phyloP scores from a whole-genome alignment of 306 rosid genomes.

The Cicer cuneatum region DNA sequence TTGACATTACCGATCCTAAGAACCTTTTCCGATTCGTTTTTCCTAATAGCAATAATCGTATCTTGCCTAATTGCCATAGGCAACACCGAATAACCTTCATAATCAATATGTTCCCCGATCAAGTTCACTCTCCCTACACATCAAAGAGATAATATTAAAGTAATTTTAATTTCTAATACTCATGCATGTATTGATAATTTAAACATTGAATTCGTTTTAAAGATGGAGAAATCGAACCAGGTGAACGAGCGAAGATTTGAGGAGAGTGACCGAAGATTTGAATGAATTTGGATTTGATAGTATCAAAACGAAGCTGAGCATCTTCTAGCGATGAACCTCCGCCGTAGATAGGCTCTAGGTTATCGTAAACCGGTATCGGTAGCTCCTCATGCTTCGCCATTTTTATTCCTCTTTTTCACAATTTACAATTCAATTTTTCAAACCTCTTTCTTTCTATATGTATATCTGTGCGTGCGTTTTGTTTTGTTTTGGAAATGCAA shows the following conservation, averaged over 20 bases:
- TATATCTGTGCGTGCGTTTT: no score
- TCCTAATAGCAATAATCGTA: constrained; percentile 80
- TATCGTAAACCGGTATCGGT: constrained; percentile 73
- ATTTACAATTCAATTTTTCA: background rate
- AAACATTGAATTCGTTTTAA: background rate
- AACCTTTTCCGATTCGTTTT: constrained; percentile 53
- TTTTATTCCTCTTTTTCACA: background rate
- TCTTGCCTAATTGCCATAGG: constrained; percentile 99
- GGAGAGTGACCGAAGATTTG: constrained; percentile 67
- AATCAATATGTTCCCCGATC: constrained; percentile 97
- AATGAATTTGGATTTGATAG: constrained; percentile 64
- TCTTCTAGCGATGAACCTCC: constrained; percentile 78
- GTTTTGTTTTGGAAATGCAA: background rate
- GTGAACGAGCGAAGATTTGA: constrained; percentile 86
- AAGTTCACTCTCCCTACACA: constrained; percentile 93
- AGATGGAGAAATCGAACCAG: constrained; percentile 52
- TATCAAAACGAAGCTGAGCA: constrained; percentile 75
- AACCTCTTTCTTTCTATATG: background rate
- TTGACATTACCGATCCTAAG: constrained; percentile 78
- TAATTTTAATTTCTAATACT: no score
- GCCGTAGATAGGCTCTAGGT: constrained; percentile 71
- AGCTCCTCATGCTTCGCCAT: constrained; percentile 89
- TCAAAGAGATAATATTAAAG: background rate
- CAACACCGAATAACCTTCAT: constrained; percentile 95
- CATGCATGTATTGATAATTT: background rate